These are phyloP conservation scores for Euphorbia peplus DNA, from an alignment of 345 rosid species.

Conservation along the genomic window DNA sequence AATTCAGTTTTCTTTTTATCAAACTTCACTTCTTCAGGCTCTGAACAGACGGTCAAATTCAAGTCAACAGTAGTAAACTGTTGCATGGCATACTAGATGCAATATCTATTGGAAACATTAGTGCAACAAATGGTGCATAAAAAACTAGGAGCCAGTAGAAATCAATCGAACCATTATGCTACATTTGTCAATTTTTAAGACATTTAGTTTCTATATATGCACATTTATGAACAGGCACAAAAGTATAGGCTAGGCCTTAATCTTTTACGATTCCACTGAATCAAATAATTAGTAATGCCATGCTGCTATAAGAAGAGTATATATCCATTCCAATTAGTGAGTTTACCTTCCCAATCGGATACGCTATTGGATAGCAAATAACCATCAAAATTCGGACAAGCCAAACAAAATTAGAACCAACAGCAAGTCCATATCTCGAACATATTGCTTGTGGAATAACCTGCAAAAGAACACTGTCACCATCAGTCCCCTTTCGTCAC, in stretches of 20 bases:
- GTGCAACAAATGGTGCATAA: background rate
- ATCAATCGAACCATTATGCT: background rate
- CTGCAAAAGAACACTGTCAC: constrained; percentile 31
- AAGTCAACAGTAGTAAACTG: background rate
- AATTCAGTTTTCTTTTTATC: background rate
- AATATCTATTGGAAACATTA: background rate
- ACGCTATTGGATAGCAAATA: constrained; percentile 81
- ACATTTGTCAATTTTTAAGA: background rate
- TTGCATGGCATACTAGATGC: background rate
- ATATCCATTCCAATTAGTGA: background rate
- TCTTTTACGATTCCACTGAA: background rate
- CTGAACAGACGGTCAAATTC: background rate
- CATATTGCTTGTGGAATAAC: constrained; percentile 98
- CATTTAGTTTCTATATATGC: background rate
- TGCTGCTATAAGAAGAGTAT: background rate
- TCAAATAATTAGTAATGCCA: background rate
- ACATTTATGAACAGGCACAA: background rate
- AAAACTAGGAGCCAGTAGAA: background rate
- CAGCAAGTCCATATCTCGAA: constrained; percentile 88
- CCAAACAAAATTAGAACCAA: constrained; percentile 83
- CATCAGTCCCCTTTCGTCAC: background rate
- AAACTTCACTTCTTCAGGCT: too few relatives aligned
- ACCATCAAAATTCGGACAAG: constrained; percentile 82
- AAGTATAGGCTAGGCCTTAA: background rate
- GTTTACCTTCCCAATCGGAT: constrained; percentile 86